phyloP scores from a whole-genome alignment of 2,329 filamentous ascomycete species.

The Sporothrix euskadiensis region DNA sequence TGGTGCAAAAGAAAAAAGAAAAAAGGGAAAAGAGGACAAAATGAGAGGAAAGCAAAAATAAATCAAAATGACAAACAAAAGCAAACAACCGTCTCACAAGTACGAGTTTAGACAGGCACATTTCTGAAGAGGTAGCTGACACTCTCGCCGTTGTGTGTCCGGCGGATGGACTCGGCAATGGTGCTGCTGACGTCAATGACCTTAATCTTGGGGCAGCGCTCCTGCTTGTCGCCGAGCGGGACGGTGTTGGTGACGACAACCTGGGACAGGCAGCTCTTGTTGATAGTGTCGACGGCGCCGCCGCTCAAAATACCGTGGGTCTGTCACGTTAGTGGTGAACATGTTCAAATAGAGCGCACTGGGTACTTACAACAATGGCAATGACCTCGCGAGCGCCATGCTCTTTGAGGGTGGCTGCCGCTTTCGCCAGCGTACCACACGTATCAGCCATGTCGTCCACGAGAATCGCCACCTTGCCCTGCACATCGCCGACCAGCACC shows the following conservation, averaged over 20 bases:
- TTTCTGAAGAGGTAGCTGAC: conserved; percentile 70
- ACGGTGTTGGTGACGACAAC: conserved; percentile 92
- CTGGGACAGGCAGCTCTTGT: conserved; percentile 71
- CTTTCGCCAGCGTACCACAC: conserved; percentile 63
- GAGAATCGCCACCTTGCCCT: conserved; percentile 88
- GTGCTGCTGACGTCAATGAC: conserved; percentile 92
- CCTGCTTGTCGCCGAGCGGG: conserved; percentile 74
- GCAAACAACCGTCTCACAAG: background rate
- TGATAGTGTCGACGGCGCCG: conserved; percentile 82
- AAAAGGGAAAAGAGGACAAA: background rate
- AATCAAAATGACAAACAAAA: conserved; percentile 6
- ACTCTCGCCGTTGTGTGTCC: conserved; percentile 66
- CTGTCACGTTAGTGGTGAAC: background rate
- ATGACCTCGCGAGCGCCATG: conserved; percentile 86
- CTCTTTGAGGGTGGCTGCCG: conserved; percentile 82
- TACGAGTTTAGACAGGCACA: conserved; percentile 51
- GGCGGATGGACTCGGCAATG: conserved; percentile 66
- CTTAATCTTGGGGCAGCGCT: conserved; percentile 72
- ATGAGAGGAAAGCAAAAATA: background rate
- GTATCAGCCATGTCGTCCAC: conserved; percentile 51
- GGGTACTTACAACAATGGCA: conserved; percentile 66
- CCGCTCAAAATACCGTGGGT: conserved; percentile 47
- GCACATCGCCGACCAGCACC: conserved; percentile 93
- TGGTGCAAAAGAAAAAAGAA: conserved; percentile 1
- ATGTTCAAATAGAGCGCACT: too few relatives aligned